Evolutionary conservation across 2,329 filamentous ascomycete genomes (phyloP), one percentile per base, ranked within the genome.

Genomic region (Cercospora beticola): DNA sequence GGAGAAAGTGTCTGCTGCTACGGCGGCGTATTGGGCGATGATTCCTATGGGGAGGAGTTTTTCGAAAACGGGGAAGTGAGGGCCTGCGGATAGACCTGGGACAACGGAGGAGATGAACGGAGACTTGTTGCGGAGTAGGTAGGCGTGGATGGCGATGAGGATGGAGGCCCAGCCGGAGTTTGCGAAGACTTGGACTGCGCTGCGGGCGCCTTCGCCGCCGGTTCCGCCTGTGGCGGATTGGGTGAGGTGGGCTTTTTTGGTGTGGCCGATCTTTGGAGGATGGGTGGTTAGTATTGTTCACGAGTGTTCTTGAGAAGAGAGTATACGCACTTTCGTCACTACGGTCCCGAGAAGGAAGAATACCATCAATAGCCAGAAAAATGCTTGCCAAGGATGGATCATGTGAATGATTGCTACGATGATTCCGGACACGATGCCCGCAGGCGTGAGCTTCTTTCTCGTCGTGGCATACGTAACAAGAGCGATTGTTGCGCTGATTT

Each of bases 1-100:
- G 67, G 92, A 94, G 79, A 97, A 95, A 0, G 95, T 99, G 79
- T 99, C 95, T 61, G 94, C 92, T 21, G 93, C 89, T 9, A 97
- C 93, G 60, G 92, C 92, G 28, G 93, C 94, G 77, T 99, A 99
- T 82, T 82, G 83, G 73, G 82, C 82, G 33, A 85, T 80, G 60
- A 85, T 84, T 7, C 84, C 84, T 7, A 84, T 78, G 0, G 83
- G 79, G 33, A 85, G 74, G 2, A 82, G 72, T 70, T 81, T 79
- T 65, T 75, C 76, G 16, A 80, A 75, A 65, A 72, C 74, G 3
- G 77, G 75, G 74, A 80, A 85, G 70, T 86, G 84, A 16, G 76
- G 74, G 0, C 76, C 76, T 0, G 76, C 66, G n/a, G 69, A 46
- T 9, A 75, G 26, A 6, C 70, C 65, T 9, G 62, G 62, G 0